A percentile compares a stretch with the other conserved stretches of the same genome.
These are phyloP conservation scores for Penicillium silybi DNA, from an alignment of 495 filamentous ascomycete species.

Conservation along the genomic window DNA sequence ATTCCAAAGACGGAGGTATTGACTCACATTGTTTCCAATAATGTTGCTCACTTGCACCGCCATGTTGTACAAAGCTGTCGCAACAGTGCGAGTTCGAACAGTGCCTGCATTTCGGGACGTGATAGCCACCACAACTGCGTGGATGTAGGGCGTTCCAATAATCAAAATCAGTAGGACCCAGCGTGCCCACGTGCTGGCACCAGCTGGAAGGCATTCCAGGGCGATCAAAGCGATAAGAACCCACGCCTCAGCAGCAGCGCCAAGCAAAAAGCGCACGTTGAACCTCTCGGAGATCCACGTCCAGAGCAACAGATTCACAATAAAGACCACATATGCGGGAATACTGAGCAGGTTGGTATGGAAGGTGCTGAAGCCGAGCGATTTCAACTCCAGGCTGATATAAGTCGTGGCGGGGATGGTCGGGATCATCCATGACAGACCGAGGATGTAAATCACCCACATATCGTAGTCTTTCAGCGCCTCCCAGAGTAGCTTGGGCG, in stretches of 20 bases:
- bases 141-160: constrained; percentile 58
- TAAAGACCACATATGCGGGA: constrained; percentile 51
- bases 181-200: constrained; percentile 46
- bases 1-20: too few relatives aligned
- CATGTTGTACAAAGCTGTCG: constrained; percentile 70
- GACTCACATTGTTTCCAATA: constrained; percentile 55
- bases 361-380: constrained; percentile 60
- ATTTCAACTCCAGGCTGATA: constrained; percentile 55
- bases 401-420: constrained; percentile 40
- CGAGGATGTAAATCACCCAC: constrained; percentile 50
- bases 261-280: constrained; percentile 51
- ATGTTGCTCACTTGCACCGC: constrained; percentile 62
- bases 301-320: constrained; percentile 41
- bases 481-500: constrained; percentile 41
- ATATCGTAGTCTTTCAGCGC: constrained; percentile 52
- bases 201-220: constrained; percentile 37
- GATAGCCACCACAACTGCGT: constrained; percentile 65
- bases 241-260: constrained; percentile 52
- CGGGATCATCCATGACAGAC: constrained; percentile 50
- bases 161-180: constrained; percentile 51
- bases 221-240: constrained; percentile 51
- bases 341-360: constrained; percentile 65
- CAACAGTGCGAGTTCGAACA: constrained; percentile 62
- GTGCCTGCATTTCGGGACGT: constrained; percentile 64
- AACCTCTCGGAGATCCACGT: constrained; percentile 53